A percentile compares a stretch with the other conserved stretches of the same genome.
Conservation (phyloP, 192 early-diverging fungal species). For the Coemansia sp. region DNA sequence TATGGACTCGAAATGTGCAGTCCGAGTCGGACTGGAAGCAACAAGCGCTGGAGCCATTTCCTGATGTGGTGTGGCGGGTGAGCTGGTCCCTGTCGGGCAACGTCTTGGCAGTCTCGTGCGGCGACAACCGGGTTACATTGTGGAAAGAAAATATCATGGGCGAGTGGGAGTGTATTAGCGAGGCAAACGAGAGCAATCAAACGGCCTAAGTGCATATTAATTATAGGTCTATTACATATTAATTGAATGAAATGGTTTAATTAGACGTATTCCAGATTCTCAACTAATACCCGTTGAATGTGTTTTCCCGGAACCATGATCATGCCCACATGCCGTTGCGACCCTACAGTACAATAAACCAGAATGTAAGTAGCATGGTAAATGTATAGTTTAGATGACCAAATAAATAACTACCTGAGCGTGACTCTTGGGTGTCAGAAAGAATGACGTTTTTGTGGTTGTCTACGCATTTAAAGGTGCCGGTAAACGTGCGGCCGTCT, state of each 20-base stretch:
- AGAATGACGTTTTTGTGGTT: conserved; percentile 36
- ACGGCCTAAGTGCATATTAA: conserved; percentile 19
- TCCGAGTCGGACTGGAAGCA: conserved; percentile 68
- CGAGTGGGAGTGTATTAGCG: conserved; percentile 85
- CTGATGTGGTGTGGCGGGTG: conserved; percentile 97
- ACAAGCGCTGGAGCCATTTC: conserved; percentile 79
- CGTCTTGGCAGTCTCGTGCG: conserved; percentile 92
- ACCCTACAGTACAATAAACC: conserved; percentile 14
- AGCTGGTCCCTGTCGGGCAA: conserved; percentile 98
- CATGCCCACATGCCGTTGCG: conserved; percentile 47
- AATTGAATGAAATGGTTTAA: too few species aligned
- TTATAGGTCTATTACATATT: too few species aligned
- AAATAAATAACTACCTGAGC: conserved; percentile 20
- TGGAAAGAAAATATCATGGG: conserved; percentile 96
- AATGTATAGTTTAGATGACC: too few species aligned
- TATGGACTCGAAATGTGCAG: conserved; percentile 86
- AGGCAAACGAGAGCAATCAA: conserved; percentile 57
- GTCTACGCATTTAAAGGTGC: conserved; percentile 46
- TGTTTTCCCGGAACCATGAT: conserved; percentile 50
- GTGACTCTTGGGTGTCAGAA: conserved; percentile 32
- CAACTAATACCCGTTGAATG: conserved; percentile 33
- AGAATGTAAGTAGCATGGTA: too few species aligned
- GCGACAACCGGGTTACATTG: conserved; percentile 86
- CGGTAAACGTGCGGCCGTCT: conserved; percentile 37
- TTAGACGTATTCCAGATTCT: conserved; percentile 17